phyloP scores from a whole-genome alignment of 2,329 filamentous ascomycete species.

The Colletotrichum theobromicola region DNA sequence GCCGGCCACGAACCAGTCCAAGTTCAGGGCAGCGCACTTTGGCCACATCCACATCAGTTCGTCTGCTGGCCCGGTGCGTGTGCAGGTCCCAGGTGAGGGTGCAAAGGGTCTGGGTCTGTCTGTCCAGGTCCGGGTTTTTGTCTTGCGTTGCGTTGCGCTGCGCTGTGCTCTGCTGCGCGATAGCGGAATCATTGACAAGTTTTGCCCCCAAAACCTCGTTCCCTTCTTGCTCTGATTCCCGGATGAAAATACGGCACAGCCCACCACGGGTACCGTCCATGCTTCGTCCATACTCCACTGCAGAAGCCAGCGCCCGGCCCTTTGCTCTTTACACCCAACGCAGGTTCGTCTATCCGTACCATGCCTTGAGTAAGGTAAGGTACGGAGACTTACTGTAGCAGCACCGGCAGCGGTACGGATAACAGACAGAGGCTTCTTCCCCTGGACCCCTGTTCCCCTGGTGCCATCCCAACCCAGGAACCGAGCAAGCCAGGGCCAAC shows the following conservation, averaged over 20 bases:
- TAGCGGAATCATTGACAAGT: background rate
- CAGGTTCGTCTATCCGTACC: background rate
- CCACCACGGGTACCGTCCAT: background rate
- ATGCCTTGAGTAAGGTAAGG: background rate
- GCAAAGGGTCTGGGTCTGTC: background rate
- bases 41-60: background rate
- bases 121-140: background rate
- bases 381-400: background rate
- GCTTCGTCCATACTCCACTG: constrained; percentile 3
- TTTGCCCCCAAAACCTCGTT: background rate
- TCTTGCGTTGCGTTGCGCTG: background rate
- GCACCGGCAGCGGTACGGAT: background rate
- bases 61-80: background rate
- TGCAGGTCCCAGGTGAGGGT: background rate
- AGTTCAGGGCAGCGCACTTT: background rate
- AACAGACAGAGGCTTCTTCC: background rate
- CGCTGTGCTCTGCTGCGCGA: background rate
- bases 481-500: constrained; percentile 13
- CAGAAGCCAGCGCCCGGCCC: constrained; percentile 4
- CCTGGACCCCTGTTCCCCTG: constrained; percentile 2
- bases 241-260: background rate
- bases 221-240: background rate
- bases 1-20: constrained; percentile 11
- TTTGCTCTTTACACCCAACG: background rate
- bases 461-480: background rate